A percentile compares a stretch with the other conserved stretches of the same genome.
Conservation (phyloP, 2,329 filamentous ascomycete species). For the Fusarium nurragi region DNA sequence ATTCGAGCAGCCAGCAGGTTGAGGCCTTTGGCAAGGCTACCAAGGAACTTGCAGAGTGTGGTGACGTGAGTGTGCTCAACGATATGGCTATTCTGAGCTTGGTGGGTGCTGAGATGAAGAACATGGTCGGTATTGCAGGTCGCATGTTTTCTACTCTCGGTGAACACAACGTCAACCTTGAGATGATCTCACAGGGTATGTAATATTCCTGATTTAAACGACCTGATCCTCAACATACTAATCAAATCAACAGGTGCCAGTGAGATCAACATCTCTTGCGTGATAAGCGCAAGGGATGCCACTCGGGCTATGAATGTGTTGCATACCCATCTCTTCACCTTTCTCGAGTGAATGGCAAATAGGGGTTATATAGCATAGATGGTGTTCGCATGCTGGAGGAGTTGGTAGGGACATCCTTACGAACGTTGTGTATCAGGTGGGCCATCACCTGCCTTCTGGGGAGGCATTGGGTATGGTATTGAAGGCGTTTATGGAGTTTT, state of each 20-base stretch:
- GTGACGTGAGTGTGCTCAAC: conserved; percentile 87
- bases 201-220: not conserved
- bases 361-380: not conserved
- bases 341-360: conserved; percentile 71
- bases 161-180: conserved; percentile 93
- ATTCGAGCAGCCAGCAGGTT: conserved; percentile 74
- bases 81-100: conserved; percentile 96
- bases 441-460: not conserved
- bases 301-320: conserved; percentile 94
- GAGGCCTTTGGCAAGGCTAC: conserved; percentile 74
- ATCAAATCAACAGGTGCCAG: conserved; percentile 75
- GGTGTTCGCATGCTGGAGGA: conserved; percentile 18
- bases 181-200: conserved; percentile 98
- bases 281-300: conserved; percentile 91
- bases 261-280: conserved; percentile 99
- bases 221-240: not conserved
- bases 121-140: conserved; percentile 93
- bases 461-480: not conserved
- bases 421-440: not conserved
- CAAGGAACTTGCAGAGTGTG: conserved; percentile 79
- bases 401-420: conserved; percentile 15
- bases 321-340: conserved; percentile 96
- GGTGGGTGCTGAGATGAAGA: conserved; percentile 96
- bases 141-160: conserved; percentile 95
- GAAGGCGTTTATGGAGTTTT: conserved; percentile 33